These are phyloP conservation scores for Zygnema circumcarinatum DNA, from an alignment of 139 green algal species.

Conservation along the genomic window DNA sequence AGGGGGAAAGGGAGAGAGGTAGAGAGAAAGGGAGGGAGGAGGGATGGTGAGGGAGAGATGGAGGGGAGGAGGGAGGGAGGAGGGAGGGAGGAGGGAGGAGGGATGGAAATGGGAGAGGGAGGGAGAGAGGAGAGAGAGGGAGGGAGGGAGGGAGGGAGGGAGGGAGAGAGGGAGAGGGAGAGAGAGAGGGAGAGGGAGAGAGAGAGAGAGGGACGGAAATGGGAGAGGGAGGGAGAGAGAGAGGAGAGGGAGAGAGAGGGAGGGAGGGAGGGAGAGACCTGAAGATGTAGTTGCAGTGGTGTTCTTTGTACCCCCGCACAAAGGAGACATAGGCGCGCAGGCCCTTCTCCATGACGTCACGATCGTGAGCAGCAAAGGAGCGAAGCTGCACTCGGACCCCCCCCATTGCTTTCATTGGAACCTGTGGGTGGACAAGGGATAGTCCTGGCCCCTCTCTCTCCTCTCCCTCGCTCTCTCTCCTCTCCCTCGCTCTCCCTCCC, in stretches of 20 bases:
- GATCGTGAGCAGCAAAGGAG: slow-evolving; percentile 69
- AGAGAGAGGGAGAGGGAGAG: neutral
- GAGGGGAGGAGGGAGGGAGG: neutral
- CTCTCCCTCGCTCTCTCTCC: too few species aligned
- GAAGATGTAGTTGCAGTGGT: slow-evolving; percentile 96
- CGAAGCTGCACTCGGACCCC: slow-evolving; percentile 48
- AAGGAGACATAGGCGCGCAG: slow-evolving; percentile 92
- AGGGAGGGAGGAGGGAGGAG: neutral
- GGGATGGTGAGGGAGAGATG: neutral
- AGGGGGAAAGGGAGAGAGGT: neutral
- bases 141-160: neutral
- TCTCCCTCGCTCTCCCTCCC: too few species aligned
- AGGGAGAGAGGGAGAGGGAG: neutral
- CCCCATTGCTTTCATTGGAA: neutral
- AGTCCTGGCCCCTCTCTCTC: too few species aligned
- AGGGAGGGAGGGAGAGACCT: slow-evolving; percentile 43
- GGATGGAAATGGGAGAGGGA: neutral
- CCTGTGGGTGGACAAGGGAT: neutral
- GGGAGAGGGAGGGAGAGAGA: neutral
- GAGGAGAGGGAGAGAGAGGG: neutral
- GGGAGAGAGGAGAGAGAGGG: neutral
- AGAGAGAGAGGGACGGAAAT: neutral
- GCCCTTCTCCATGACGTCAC: slow-evolving; percentile 91
- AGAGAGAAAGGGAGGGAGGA: neutral
- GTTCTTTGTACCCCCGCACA: slow-evolving; percentile 96